phyloP scores from a whole-genome alignment of 2,329 filamentous ascomycete genomes.

The Beauveria sp. region DNA sequence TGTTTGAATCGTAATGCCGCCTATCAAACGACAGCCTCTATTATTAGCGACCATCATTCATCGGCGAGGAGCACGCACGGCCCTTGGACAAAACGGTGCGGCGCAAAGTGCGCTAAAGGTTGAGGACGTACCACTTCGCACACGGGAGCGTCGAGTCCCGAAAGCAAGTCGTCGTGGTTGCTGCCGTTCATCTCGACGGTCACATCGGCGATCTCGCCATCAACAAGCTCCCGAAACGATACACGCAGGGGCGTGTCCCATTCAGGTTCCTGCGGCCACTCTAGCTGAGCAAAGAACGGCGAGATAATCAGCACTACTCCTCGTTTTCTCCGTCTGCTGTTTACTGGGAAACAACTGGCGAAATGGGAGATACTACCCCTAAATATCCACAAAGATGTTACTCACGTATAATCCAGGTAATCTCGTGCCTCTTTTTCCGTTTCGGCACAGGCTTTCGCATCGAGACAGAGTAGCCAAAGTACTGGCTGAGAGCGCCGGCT shows the following conservation, averaged over 20 bases:
- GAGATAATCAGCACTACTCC: neutral
- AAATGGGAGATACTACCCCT: neutral
- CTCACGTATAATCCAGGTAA: constrained; percentile 6
- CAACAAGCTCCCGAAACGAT: neutral
- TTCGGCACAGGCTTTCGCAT: neutral
- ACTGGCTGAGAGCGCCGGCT: constrained; percentile 4
- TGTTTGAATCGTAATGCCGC: neutral
- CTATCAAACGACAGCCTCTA: neutral
- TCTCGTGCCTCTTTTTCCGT: constrained; percentile 1
- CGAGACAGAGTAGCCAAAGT: constrained; percentile 7
- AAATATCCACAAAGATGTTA: neutral
- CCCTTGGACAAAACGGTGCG: neutral
- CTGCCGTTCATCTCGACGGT: neutral
- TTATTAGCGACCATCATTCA: neutral
- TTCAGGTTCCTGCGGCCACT: neutral
- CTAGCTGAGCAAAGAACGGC: neutral
- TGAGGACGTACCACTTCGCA: constrained; percentile 1
- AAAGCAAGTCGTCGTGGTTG: neutral
- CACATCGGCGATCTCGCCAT: neutral
- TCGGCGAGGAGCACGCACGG: neutral
- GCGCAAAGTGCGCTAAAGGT: neutral
- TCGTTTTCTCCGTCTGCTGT: neutral
- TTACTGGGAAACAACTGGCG: neutral
- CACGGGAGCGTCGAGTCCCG: constrained; percentile 1
- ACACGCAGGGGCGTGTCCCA: neutral